These are phyloP conservation scores for Sanghuangporus sanghuang DNA, from an alignment of 1,284 basidiomycete species.

Conservation along the genomic window DNA sequence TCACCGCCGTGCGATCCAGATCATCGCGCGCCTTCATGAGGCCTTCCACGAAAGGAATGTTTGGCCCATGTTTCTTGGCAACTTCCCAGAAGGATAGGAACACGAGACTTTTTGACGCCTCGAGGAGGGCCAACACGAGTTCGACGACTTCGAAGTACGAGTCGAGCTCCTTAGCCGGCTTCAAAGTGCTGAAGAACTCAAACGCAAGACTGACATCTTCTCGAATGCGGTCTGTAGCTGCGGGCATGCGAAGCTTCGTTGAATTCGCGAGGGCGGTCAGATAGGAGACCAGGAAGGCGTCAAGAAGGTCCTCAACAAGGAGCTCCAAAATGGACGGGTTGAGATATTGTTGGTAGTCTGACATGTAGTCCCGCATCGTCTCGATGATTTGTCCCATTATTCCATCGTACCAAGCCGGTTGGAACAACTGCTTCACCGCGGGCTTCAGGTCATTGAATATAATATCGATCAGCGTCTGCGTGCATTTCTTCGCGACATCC, in stretches of 20 bases:
- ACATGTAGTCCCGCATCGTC: constrained; percentile 95
- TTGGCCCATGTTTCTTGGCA: constrained; percentile 93
- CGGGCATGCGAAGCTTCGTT: constrained; percentile 85
- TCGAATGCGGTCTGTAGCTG: constrained; percentile 76
- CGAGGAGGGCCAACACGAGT: constrained; percentile 78
- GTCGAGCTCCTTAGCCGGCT: constrained; percentile 78
- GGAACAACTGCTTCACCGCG: constrained; percentile 85
- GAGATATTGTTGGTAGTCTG: constrained; percentile 88
- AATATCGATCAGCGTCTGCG: constrained; percentile 88
- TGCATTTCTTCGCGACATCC: constrained; percentile 97
- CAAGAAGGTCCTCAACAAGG: constrained; percentile 89
- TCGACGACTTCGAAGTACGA: constrained; percentile 85
- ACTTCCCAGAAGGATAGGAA: constrained; percentile 96
- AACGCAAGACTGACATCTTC: constrained; percentile 78
- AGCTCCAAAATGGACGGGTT: constrained; percentile 91
- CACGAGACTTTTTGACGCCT: constrained; percentile 87
- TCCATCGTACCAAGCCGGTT: constrained; percentile 84
- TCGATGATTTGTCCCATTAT: constrained; percentile 83
- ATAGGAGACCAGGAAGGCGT: constrained; percentile 88
- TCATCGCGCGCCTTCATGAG: constrained; percentile 89
- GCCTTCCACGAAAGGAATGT: constrained; percentile 86
- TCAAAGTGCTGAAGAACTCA: constrained; percentile 78
- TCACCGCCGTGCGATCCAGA: constrained; percentile 82
- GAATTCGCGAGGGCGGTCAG: constrained; percentile 84
- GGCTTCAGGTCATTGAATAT: constrained; percentile 94